Base-by-base conservation (phyloP, 73 alveolate genomes). In the Paramecium caudatum region DNA sequence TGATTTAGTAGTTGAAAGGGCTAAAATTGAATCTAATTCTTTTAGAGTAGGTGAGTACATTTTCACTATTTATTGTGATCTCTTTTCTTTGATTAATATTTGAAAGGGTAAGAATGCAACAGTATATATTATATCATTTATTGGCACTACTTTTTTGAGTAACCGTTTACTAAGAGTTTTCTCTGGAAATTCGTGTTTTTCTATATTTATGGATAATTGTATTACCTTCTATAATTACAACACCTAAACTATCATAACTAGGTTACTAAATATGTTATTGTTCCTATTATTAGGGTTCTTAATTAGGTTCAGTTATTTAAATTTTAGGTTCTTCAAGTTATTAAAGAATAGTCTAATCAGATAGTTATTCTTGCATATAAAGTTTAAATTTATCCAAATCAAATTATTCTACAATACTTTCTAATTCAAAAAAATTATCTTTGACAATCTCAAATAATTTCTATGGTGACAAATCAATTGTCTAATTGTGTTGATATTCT, bases 121-220 rank as follows among this genome's bases (percentile, higher is more conserved):
- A 9, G 88, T 74, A 41, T 74, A 74, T 8, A 13, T 21, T 34
- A 0, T 39, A 74, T 74, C 55, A 0, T 74, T 43, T 8, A 37
- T 19, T 7, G 5, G 49, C 3, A 37, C 62, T 16, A 74, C 69
- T 45, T 74, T 74, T 12, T 25, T 74, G 1, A 74, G 36, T 2
- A 6, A 19, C 15, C 23, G 36, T 15, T 19, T 74, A 21, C 43
- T 1, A 23, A 36, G 43, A 15, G 21, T 43, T 34, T 74, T 4
- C 6, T 74, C 88, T 1, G 88, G 88, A 39, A 74, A 74, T 19
- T 74, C 47, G 16, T 30, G 23, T 45, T 74, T 39, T 45, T 74
- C 88, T 74, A 45, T 6, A 43, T 25, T 9, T 1, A 74, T 41
- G 4, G 10, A 4, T 39, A 5, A 74, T 19, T 27, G 19, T 74